Conservation (phyloP, 371 early-diverging fungal species). For the Rhizopus arrhizus region DNA sequence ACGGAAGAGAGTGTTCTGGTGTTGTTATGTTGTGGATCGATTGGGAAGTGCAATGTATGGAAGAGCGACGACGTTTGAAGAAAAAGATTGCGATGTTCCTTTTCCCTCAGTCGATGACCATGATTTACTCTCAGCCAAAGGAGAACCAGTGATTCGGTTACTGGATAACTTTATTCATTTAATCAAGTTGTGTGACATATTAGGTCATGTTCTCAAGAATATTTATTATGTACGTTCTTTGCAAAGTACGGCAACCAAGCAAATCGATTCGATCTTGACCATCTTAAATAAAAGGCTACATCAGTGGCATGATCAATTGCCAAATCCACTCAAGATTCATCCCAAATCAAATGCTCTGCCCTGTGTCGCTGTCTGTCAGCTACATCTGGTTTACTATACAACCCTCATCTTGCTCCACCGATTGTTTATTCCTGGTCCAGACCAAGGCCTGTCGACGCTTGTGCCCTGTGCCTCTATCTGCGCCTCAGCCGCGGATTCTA, state of each 20-base stretch:
- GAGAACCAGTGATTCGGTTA: constrained; percentile 28
- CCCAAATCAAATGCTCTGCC: constrained; percentile 7
- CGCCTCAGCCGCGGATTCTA: constrained; percentile 49
- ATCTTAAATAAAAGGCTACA: constrained; percentile 42
- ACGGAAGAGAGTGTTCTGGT: constrained; percentile 55
- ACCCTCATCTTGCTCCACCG: constrained; percentile 38
- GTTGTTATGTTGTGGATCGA: constrained; percentile 53
- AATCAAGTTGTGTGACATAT: constrained; percentile 44
- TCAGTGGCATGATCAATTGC: constrained; percentile 49
- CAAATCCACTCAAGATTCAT: constrained; percentile 14
- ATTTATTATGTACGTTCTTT: constrained; percentile 46
- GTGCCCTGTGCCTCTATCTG: constrained; percentile 53
- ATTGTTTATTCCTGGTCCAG: constrained; percentile 35
- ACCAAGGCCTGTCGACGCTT: constrained; percentile 26
- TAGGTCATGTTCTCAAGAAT: constrained; percentile 49
- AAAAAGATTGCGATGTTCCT: constrained; percentile 51
- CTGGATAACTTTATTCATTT: constrained; percentile 41
- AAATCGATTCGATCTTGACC: constrained; percentile 39
- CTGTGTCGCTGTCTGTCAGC: constrained; percentile 31
- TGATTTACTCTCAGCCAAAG: constrained; percentile 19
- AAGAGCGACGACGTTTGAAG: constrained; percentile 45
- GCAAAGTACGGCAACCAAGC: constrained; percentile 31
- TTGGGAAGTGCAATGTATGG: constrained; percentile 46
- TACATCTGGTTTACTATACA: constrained; percentile 40
- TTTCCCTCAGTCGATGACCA: constrained; percentile 52